These are phyloP conservation scores for Populus nigra DNA, from an alignment of 345 rosid species.

Conservation along the genomic window DNA sequence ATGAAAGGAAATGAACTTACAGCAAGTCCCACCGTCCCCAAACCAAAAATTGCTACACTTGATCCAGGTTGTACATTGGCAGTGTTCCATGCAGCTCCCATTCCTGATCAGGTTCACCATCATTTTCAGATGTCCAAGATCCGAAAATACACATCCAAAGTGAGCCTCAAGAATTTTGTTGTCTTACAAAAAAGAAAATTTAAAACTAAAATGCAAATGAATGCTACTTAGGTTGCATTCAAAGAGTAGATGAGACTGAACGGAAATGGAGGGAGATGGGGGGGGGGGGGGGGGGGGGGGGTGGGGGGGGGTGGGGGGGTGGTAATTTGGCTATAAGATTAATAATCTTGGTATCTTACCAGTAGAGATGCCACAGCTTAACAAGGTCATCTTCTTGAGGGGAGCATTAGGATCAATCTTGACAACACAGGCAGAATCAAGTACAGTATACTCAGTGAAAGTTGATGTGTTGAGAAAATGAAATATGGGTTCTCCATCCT, in stretches of 20 bases:
- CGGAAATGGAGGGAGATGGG: too few species aligned
- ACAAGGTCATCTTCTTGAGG: slow-evolving; percentile 56
- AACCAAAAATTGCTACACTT: slow-evolving; percentile 58
- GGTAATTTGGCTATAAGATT: background rate
- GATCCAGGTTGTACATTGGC: slow-evolving; percentile 60
- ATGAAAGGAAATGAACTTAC: slow-evolving; percentile 29
- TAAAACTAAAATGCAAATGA: too few species aligned
- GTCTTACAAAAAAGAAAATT: too few species aligned
- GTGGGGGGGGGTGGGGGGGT: too few species aligned
- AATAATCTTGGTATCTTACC: slow-evolving; percentile 27
- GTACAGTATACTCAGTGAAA: slow-evolving; percentile 61
- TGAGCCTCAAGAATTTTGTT: background rate
- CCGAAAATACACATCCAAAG: background rate
- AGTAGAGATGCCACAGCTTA: slow-evolving; percentile 70
- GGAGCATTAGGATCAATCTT: slow-evolving; percentile 45
- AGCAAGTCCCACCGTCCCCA: slow-evolving; percentile 72
- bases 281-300: too few species aligned
- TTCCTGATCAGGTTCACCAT: slow-evolving; percentile 30
- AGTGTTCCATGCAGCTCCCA: slow-evolving; percentile 71
- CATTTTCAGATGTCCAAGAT: background rate
- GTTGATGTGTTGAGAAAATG: slow-evolving; percentile 72
- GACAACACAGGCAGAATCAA: slow-evolving; percentile 57
- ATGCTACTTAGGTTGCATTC: too few species aligned
- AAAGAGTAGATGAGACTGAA: too few species aligned
- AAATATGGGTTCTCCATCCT: slow-evolving; percentile 45